These are phyloP conservation scores for Rubroboletus pulcherrimus DNA, from an alignment of 768 basidiomycete species.

Conservation along the genomic window DNA sequence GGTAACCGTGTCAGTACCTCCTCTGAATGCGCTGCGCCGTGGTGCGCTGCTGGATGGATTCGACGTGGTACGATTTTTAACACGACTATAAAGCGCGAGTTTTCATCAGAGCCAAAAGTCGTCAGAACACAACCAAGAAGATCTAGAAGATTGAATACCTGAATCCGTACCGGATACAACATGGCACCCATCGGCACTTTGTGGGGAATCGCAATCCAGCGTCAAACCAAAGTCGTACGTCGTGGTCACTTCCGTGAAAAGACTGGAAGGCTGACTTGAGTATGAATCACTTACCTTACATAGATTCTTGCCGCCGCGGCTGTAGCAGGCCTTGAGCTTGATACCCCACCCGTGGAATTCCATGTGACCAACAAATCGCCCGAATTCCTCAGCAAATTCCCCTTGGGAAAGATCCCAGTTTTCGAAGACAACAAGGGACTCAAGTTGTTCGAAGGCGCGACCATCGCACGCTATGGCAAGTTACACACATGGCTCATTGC, in stretches of 20 bases:
- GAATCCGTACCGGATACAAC: background rate
- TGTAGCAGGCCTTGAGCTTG: conserved; percentile 25
- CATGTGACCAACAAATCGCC: conserved; percentile 23
- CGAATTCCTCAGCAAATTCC: conserved; percentile 30
- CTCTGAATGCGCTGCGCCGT: background rate
- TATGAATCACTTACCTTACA: background rate
- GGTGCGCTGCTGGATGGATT: background rate
- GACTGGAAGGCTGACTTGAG: background rate
- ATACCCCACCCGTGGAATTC: conserved; percentile 21
- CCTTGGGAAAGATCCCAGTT: conserved; percentile 26
- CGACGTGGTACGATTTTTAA: background rate
- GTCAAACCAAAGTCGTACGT: conserved; percentile 29
- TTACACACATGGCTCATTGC: background rate
- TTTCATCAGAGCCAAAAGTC: background rate
- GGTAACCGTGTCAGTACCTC: background rate
- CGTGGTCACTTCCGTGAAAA: background rate
- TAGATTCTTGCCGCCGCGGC: conserved; percentile 26
- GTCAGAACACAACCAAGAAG: background rate
- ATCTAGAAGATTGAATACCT: background rate
- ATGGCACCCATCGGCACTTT: conserved; percentile 28
- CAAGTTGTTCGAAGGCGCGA: conserved; percentile 25
- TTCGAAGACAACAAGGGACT: conserved; percentile 25
- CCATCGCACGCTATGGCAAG: conserved; percentile 29
- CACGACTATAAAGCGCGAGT: conserved; percentile 10
- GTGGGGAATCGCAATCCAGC: conserved; percentile 23